A percentile compares a stretch with the other conserved stretches of the same genome.
Evolutionary conservation across 257 asterid genomes (phyloP).

Genomic region (Solanum paucissectum): DNA sequence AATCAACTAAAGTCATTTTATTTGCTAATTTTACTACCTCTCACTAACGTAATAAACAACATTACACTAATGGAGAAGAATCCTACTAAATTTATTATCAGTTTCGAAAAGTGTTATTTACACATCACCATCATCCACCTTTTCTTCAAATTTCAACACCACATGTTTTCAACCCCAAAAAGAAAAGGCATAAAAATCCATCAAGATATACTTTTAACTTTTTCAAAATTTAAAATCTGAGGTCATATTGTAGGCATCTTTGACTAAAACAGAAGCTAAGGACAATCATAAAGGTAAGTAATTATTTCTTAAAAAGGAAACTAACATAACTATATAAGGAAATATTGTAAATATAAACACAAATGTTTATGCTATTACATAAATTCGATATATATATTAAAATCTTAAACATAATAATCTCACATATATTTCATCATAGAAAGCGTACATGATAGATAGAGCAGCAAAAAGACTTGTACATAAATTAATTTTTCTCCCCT

Average conservation of each 20-base stretch:
- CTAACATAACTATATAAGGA: not conserved
- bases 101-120: not conserved
- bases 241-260: not conserved
- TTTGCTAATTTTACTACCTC: not conserved
- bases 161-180: not conserved
- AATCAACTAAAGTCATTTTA: not conserved
- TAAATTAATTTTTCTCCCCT: too few relatives aligned
- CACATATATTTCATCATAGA: not conserved
- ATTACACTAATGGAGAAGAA: not conserved
- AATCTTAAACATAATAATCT: not conserved
- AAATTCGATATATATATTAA: not conserved
- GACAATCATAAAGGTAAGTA: not conserved
- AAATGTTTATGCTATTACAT: not conserved
- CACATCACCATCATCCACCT: not conserved
- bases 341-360: not conserved
- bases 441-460: not conserved
- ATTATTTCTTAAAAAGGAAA: not conserved
- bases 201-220: not conserved
- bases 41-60: not conserved
- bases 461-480: too few relatives aligned
- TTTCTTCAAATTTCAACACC: not conserved
- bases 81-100: not conserved
- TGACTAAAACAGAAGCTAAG: not conserved
- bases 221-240: not conserved
- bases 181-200: not conserved